phyloP scores from a whole-genome alignment of 2,329 filamentous ascomycete species.

The Nakataea oryzae region DNA sequence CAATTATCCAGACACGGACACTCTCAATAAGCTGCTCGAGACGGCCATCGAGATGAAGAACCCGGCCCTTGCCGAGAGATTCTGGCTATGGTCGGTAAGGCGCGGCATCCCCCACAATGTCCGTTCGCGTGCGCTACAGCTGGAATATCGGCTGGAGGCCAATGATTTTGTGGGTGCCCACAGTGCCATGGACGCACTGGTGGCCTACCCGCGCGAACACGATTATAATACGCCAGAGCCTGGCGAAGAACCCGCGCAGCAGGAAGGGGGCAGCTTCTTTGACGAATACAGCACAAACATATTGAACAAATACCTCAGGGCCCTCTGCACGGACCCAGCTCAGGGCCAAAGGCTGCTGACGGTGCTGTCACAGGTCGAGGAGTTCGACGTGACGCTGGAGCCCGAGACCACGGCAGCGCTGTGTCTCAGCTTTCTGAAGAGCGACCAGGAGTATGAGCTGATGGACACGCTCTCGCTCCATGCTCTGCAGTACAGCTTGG shows the following conservation, averaged over 20 bases:
- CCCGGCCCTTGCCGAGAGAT: constrained; percentile 61
- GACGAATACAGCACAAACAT: constrained; percentile 7
- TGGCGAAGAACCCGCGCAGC: constrained; percentile 44
- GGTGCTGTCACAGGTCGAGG: constrained; percentile 63
- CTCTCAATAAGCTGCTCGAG: constrained; percentile 67
- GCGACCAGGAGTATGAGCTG: constrained; percentile 68
- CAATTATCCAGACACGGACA: constrained; percentile 53
- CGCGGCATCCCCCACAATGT: constrained; percentile 32
- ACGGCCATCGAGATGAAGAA: constrained; percentile 63
- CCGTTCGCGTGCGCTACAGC: constrained; percentile 45
- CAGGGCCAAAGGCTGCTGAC: constrained; percentile 61
- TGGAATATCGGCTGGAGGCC: constrained; percentile 65
- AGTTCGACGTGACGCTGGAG: constrained; percentile 58
- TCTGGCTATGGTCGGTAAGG: constrained; percentile 34
- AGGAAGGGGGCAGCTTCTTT: constrained; percentile 13
- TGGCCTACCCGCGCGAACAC: background rate
- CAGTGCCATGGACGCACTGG: constrained; percentile 41
- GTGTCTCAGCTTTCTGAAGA: constrained; percentile 62
- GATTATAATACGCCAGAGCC: constrained; percentile 36
- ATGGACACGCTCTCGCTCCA: constrained; percentile 75
- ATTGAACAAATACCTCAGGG: constrained; percentile 61
- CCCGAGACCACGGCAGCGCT: constrained; percentile 65
- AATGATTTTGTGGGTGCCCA: constrained; percentile 63
- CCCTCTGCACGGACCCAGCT: constrained; percentile 49
- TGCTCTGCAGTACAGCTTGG: constrained; percentile 56